phyloP scores from a whole-genome alignment of 768 basidiomycete genomes.

The Auriscalpium vulgare region DNA sequence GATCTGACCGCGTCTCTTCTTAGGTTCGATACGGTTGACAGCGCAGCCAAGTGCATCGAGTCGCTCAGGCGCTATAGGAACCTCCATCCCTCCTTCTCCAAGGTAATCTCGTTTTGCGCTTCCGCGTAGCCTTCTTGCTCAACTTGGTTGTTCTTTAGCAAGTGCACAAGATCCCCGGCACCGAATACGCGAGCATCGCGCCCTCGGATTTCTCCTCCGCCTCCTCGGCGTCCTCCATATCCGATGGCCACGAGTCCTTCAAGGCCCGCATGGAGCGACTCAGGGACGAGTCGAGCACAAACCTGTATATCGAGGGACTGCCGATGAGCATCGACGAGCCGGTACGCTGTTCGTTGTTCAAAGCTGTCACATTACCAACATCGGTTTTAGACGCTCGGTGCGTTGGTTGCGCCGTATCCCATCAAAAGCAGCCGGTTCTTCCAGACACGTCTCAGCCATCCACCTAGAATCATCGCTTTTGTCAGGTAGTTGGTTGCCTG shows the following conservation, averaged over 20 bases:
- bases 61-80: conserved; percentile 64
- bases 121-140: background rate
- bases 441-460: conserved; percentile 67
- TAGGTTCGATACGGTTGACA: conserved; percentile 61
- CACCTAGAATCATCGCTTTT: conserved; percentile 75
- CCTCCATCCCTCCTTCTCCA: conserved; percentile 81
- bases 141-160: conserved; percentile 27
- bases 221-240: conserved; percentile 2
- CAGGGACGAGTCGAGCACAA: conserved; percentile 58
- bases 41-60: conserved; percentile 69
- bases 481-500: conserved; percentile 45
- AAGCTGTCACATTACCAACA: background rate
- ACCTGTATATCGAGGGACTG: conserved; percentile 78
- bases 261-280: conserved; percentile 76
- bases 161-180: conserved; percentile 81
- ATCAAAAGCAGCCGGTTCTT: conserved; percentile 77
- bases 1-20: background rate
- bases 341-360: conserved; percentile 26
- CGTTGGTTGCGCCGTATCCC: conserved; percentile 59
- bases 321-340: conserved; percentile 64
- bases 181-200: conserved; percentile 39
- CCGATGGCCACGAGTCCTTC: conserved; percentile 35
- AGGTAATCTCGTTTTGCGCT: conserved; percentile 35
- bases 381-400: conserved; percentile 43
- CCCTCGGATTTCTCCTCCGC: conserved; percentile 5